Percentiles rank a stretch among this genome's conserved stretches.
Conservation (phyloP, 2,329 filamentous ascomycete genomes). For the Fusarium bulbicola region DNA sequence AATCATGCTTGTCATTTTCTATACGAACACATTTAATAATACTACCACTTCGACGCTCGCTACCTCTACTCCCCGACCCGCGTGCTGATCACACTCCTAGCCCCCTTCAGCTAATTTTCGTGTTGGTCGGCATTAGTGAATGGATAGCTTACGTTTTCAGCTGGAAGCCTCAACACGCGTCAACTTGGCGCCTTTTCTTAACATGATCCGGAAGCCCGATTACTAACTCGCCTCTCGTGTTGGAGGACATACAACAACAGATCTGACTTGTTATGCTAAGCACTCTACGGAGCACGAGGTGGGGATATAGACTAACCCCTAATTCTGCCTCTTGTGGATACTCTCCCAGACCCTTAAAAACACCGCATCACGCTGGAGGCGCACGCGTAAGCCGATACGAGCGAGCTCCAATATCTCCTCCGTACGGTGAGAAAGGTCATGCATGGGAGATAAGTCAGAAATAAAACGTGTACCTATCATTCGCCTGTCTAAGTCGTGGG, state of each 20-base stretch:
- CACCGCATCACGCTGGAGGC: slow-evolving; percentile 1
- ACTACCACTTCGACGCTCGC: slow-evolving; percentile 21
- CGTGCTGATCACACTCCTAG: slow-evolving; percentile 4
- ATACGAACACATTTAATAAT: slow-evolving; percentile 32
- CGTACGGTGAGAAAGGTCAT: background rate
- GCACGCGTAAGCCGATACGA: slow-evolving; percentile 42
- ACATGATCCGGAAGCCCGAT: background rate
- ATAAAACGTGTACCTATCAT: background rate
- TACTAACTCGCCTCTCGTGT: slow-evolving; percentile 1
- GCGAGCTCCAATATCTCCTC: slow-evolving; percentile 11
- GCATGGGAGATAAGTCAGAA: background rate
- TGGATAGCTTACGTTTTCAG: background rate
- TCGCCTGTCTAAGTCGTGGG: background rate
- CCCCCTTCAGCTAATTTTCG: background rate
- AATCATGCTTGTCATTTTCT: slow-evolving; percentile 23
- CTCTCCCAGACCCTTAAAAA: background rate
- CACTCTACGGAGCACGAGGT: background rate
- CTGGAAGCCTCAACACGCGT: background rate
- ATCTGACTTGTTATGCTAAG: background rate
- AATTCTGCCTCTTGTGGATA: slow-evolving; percentile 11
- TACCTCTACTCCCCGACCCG: background rate
- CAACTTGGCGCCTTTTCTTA: background rate
- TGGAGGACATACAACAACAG: background rate
- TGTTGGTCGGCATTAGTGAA: background rate
- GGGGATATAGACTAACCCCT: background rate